Conservation (phyloP, 2,329 filamentous ascomycete species). For the Pestalotiopsis sp. region DNA sequence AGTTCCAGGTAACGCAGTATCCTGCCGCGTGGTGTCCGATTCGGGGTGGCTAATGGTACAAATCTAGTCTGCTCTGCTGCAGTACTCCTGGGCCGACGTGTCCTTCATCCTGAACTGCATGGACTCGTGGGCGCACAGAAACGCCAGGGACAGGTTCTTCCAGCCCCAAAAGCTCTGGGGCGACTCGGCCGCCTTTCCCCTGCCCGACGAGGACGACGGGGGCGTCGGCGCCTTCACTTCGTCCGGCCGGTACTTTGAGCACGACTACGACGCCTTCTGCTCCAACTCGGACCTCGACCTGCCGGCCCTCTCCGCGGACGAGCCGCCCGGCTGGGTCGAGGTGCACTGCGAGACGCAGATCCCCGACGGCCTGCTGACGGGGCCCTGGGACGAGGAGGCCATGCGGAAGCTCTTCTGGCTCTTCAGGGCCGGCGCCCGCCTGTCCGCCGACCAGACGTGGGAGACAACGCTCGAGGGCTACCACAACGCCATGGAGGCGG, state of each 20-base stretch:
- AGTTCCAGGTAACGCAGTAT: conserved; percentile 38
- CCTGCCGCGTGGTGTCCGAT: too few relatives aligned
- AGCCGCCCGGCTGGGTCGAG: conserved; percentile 28
- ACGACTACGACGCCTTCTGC: conserved; percentile 28
- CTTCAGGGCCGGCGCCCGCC: conserved; percentile 38
- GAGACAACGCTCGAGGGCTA: conserved; percentile 42
- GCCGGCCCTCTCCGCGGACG: conserved; percentile 21
- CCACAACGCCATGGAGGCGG: conserved; percentile 32
- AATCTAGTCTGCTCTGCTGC: conserved; percentile 41
- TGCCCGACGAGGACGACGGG: conserved; percentile 19
- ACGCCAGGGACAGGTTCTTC: conserved; percentile 37
- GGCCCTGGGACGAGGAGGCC: conserved; percentile 43
- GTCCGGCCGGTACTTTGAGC: conserved; percentile 23
- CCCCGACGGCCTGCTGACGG: conserved; percentile 41
- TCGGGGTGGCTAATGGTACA: neutral
- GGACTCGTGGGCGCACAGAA: conserved; percentile 46
- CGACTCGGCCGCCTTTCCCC: conserved; percentile 19
- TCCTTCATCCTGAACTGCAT: conserved; percentile 49
- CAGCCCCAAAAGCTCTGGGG: conserved; percentile 33
- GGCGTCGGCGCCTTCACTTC: conserved; percentile 22
- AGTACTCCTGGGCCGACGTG: conserved; percentile 46
- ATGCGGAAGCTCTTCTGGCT: conserved; percentile 50
- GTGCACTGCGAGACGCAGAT: conserved; percentile 42
- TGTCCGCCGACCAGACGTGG: conserved; percentile 40
- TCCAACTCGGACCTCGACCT: conserved; percentile 16